These are phyloP conservation scores for Leccinum olivaceopallidum DNA, from an alignment of 768 basidiomycete species.

Conservation along the genomic window DNA sequence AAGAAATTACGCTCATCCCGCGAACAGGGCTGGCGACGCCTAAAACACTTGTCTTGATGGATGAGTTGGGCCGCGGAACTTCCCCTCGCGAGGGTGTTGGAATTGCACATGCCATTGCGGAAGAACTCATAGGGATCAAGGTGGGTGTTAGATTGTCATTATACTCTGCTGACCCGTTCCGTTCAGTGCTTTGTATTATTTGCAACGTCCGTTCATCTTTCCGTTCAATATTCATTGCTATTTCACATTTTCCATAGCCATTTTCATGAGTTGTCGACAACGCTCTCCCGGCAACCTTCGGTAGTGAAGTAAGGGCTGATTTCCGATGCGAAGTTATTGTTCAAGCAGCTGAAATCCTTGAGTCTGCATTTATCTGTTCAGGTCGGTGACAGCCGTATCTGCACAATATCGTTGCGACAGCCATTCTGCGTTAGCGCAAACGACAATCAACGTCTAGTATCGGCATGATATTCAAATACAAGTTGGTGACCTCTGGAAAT, in stretches of 20 bases:
- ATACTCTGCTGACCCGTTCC: not conserved
- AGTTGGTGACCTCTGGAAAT: conserved; percentile 38
- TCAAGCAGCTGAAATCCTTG: not conserved
- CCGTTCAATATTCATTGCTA: not conserved
- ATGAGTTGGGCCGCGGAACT: conserved; percentile 94
- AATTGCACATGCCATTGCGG: conserved; percentile 82
- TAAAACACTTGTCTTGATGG: conserved; percentile 78
- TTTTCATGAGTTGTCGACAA: conserved; percentile 76
- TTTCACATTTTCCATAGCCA: conserved; percentile 47
- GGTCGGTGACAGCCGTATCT: conserved; percentile 39
- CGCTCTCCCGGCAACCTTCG: conserved; percentile 73
- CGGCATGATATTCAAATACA: conserved; percentile 53
- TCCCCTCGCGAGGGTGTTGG: conserved; percentile 80
- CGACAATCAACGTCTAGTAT: conserved; percentile 49
- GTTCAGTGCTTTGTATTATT: conserved; percentile 84
- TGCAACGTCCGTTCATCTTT: conserved; percentile 60
- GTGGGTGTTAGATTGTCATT: conserved; percentile 39
- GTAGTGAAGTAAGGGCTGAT: conserved; percentile 67
- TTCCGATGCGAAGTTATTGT: not conserved
- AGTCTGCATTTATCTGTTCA: conserved; percentile 85
- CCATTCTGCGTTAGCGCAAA: conserved; percentile 43
- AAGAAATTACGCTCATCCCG: not conserved
- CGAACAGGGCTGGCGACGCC: conserved; percentile 64
- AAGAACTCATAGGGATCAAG: conserved; percentile 70
- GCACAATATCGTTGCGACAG: not conserved